Percentiles rank a stretch among this genome's conserved stretches.
Evolutionary conservation across 2,329 filamentous ascomycete species (phyloP).

Genomic region (Cladosporium sp.): DNA sequence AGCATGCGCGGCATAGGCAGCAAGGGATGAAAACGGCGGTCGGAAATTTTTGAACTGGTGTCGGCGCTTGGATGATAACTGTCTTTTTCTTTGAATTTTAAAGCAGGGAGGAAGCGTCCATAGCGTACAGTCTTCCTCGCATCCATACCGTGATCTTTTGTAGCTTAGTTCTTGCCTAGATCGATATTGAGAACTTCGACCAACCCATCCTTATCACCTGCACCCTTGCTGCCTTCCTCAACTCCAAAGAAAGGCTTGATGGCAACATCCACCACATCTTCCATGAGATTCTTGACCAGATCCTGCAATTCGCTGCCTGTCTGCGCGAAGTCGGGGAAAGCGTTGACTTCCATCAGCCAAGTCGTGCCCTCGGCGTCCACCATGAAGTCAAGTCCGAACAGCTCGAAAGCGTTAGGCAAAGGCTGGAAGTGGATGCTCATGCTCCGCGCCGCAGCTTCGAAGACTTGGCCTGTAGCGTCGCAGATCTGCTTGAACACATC

Average conservation of each 20-base stretch:
- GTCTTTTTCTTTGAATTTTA: background rate
- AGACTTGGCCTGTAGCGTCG: slow-evolving; percentile 71
- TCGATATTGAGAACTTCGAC: slow-evolving; percentile 50
- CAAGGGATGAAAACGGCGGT: background rate
- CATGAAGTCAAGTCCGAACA: slow-evolving; percentile 89
- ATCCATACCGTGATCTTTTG: background rate
- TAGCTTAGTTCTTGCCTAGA: slow-evolving; percentile 40
- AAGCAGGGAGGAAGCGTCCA: background rate
- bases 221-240: slow-evolving; percentile 24
- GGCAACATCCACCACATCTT: slow-evolving; percentile 67
- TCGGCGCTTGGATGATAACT: background rate
- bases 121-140: background rate
- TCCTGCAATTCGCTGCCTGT: slow-evolving; percentile 74
- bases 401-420: slow-evolving; percentile 83
- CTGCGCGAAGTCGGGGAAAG: slow-evolving; percentile 94
- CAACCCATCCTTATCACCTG: slow-evolving; percentile 36
- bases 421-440: slow-evolving; percentile 94
- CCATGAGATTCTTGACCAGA: slow-evolving; percentile 76
- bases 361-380: slow-evolving; percentile 66
- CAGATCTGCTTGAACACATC: slow-evolving; percentile 75
- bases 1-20: background rate
- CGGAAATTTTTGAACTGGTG: background rate
- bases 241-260: slow-evolving; percentile 67
- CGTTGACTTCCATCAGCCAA: slow-evolving; percentile 90
- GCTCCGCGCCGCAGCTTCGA: slow-evolving; percentile 79